These are phyloP conservation scores for Cynara cardunculus DNA, from an alignment of 129 eudicot species.

Conservation along the genomic window DNA sequence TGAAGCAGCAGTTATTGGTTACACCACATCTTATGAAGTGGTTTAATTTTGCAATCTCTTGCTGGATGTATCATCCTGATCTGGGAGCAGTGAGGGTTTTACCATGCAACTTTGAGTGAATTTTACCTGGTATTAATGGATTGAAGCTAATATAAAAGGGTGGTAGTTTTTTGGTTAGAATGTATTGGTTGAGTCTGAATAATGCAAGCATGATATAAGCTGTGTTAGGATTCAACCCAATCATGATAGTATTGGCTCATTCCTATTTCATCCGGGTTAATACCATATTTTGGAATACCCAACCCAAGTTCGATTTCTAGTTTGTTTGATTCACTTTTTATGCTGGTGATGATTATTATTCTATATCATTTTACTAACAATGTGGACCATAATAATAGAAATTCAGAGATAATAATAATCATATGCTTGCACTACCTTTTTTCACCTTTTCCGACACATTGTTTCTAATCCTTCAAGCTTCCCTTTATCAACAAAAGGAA, in stretches of 20 bases:
- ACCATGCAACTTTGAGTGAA: not conserved
- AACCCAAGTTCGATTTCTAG: not conserved
- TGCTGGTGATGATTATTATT: not conserved
- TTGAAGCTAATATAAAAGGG: too few relatives aligned
- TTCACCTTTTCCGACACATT: not conserved
- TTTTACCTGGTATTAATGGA: not conserved
- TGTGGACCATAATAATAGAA: not conserved
- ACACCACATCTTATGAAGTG: too few relatives aligned
- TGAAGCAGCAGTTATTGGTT: too few relatives aligned
- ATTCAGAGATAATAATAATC: not conserved
- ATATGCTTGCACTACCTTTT: not conserved
- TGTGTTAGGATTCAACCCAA: not conserved
- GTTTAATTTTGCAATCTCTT: too few relatives aligned
- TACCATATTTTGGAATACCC: not conserved
- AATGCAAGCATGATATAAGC: not conserved
- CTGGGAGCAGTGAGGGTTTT: too few relatives aligned
- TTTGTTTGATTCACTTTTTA: not conserved
- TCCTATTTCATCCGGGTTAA: not conserved
- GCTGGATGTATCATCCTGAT: too few relatives aligned
- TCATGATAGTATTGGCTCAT: not conserved
- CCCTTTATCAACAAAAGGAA: slow-evolving; percentile 3
- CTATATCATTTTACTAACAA: not conserved
- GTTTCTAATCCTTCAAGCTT: not conserved
- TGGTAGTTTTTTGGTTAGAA: not conserved
- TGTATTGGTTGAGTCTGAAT: not conserved